Percentiles rank a stretch among this genome's conserved stretches.
Evolutionary conservation across 2,329 filamentous ascomycete species (phyloP).

Genomic region (Aspergillus pseudotamarii): DNA sequence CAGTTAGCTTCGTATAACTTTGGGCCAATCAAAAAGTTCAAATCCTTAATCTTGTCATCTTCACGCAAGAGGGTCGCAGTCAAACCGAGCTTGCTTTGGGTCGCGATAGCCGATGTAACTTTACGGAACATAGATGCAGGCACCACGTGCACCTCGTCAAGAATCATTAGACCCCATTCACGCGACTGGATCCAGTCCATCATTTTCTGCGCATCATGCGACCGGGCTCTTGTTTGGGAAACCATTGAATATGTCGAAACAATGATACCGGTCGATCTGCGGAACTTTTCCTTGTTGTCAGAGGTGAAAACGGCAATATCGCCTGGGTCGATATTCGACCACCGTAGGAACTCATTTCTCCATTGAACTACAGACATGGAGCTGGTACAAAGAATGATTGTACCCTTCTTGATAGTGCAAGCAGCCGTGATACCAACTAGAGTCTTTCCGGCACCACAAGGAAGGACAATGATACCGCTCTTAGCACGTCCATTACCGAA

Average conservation of each 20-base stretch:
- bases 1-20: slow-evolving; percentile 99
- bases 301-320: slow-evolving; percentile 95
- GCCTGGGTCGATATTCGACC: slow-evolving; percentile 96
- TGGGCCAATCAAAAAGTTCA: slow-evolving; percentile 96
- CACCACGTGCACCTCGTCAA: slow-evolving; percentile 97
- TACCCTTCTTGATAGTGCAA: slow-evolving; percentile 95
- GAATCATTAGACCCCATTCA: slow-evolving; percentile 96
- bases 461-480: slow-evolving; percentile 95
- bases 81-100: slow-evolving; percentile 90
- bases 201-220: slow-evolving; percentile 93
- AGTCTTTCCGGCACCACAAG: slow-evolving; percentile 95
- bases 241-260: slow-evolving; percentile 99
- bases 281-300: slow-evolving; percentile 84
- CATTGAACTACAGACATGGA: slow-evolving; percentile 98
- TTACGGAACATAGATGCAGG: slow-evolving; percentile 95
- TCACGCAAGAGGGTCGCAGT: slow-evolving; percentile 93
- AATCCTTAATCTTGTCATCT: slow-evolving; percentile 95
- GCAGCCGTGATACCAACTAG: slow-evolving; percentile 97
- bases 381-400: slow-evolving; percentile 93
- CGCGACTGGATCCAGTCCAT: slow-evolving; percentile 88
- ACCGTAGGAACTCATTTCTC: slow-evolving; percentile 94
- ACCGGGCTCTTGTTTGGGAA: slow-evolving; percentile 82
- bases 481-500: slow-evolving; percentile 97
- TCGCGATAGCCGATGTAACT: slow-evolving; percentile 89
- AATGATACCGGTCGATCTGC: slow-evolving; percentile 89